Conservation (phyloP, 768 basidiomycete species). For the Collybia nuda region DNA sequence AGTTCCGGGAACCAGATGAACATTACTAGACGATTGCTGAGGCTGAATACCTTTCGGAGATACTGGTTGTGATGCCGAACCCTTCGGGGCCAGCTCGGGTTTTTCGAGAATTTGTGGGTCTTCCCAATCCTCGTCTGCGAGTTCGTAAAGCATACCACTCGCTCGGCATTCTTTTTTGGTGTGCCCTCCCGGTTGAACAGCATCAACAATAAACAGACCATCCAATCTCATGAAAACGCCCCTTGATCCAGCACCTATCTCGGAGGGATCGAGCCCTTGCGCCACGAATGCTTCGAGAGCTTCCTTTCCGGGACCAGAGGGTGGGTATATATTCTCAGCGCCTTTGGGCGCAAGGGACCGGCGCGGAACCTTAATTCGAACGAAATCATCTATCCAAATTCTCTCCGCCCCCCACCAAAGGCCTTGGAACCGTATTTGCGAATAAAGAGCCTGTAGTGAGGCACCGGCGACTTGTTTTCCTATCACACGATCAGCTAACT, state of each 20-base stretch:
- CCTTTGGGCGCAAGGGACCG: constrained; percentile 68
- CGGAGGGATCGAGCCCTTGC: constrained; percentile 21
- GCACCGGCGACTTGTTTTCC: constrained; percentile 14
- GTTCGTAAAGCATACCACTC: constrained; percentile 75
- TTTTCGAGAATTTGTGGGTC: constrained; percentile 19
- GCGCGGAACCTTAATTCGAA: constrained; percentile 73
- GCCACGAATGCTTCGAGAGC: constrained; percentile 23
- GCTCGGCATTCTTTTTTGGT: constrained; percentile 61
- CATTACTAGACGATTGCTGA: not conserved
- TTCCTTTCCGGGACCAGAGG: constrained; percentile 56
- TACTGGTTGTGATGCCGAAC: not conserved
- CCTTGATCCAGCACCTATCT: constrained; percentile 54
- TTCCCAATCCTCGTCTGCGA: constrained; percentile 76
- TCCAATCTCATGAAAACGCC: constrained; percentile 75
- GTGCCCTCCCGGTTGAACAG: constrained; percentile 37
- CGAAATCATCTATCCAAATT: constrained; percentile 84
- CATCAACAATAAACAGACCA: constrained; percentile 63
- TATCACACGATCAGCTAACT: constrained; percentile 19
- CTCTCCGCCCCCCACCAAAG: constrained; percentile 90
- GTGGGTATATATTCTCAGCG: constrained; percentile 54
- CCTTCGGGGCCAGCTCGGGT: not conserved
- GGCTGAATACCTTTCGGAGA: no score
- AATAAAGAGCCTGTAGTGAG: constrained; percentile 12
- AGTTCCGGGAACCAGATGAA: not conserved
- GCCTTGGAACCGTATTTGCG: constrained; percentile 70